phyloP scores from a whole-genome alignment of 2,329 filamentous ascomycete species.

The Xylaria multiplex region DNA sequence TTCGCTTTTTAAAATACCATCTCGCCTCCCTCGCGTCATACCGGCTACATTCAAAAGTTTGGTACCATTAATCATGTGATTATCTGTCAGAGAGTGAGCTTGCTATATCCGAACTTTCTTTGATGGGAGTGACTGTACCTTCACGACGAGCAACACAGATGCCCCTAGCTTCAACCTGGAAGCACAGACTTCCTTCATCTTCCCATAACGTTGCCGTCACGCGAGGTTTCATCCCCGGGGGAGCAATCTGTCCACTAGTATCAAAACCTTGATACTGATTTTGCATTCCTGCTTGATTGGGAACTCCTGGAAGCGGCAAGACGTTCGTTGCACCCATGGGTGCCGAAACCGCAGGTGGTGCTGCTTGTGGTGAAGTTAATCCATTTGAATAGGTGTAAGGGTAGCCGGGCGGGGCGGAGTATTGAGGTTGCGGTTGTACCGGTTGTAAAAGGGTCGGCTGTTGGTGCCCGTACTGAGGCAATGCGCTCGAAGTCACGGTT shows the following conservation, averaged over 20 bases:
- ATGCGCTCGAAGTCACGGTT: constrained; percentile 76
- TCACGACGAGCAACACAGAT: constrained; percentile 95
- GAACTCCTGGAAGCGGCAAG: constrained; percentile 73
- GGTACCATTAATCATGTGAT: constrained; percentile 98
- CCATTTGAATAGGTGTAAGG: constrained; percentile 82
- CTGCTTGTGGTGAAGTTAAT: constrained; percentile 80
- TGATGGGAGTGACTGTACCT: constrained; percentile 62
- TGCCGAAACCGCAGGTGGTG: constrained; percentile 71
- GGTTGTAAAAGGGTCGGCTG: constrained; percentile 81
- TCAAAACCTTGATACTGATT: constrained; percentile 74
- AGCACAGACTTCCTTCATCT: constrained; percentile 96
- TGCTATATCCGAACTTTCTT: constrained; percentile 10
- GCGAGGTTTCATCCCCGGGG: constrained; percentile 93
- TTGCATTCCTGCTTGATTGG: constrained; percentile 61
- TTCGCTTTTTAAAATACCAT: constrained; percentile 97
- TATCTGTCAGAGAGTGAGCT: constrained; percentile 67
- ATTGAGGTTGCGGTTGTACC: constrained; percentile 78
- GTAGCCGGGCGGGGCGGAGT: constrained; percentile 69
- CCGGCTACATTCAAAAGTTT: constrained; percentile 97
- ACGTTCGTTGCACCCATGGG: constrained; percentile 74
- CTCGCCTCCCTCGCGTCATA: constrained; percentile 94
- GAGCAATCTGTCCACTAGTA: constrained; percentile 89
- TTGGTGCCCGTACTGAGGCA: constrained; percentile 82
- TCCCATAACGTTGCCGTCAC: constrained; percentile 98
- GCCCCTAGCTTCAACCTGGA: constrained; percentile 95